phyloP scores from a whole-genome alignment of 2,329 filamentous ascomycete genomes.

The Pseudocercospora fuligena region DNA sequence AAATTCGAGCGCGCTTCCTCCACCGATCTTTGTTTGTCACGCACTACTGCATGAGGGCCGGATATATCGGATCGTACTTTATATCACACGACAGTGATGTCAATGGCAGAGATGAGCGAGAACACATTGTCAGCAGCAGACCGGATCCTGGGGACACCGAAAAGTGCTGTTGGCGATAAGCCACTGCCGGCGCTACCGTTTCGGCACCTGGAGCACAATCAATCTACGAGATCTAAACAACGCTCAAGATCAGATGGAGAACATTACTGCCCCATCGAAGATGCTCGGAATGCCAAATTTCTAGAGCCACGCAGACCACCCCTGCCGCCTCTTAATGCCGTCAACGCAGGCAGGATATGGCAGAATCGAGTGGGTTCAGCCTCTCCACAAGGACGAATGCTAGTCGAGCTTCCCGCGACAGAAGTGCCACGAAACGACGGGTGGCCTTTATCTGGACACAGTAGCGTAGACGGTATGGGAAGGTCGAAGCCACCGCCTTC shows the following conservation, averaged over 20 bases:
- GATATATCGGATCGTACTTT: not conserved
- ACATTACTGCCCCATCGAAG: not conserved
- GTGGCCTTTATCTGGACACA: not conserved
- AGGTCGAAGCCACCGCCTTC: not conserved
- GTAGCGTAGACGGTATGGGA: not conserved
- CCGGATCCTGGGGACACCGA: not conserved
- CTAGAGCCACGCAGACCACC: not conserved
- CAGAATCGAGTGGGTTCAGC: not conserved
- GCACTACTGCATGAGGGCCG: not conserved
- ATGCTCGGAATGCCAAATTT: not conserved
- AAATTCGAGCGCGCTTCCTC: not conserved
- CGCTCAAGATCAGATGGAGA: not conserved
- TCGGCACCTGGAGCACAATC: not conserved
- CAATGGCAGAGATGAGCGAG: not conserved
- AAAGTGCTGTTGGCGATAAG: not conserved
- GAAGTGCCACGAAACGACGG: not conserved
- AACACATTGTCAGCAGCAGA: not conserved
- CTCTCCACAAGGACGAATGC: not conserved
- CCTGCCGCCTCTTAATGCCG: not conserved
- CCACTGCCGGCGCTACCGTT: not conserved
- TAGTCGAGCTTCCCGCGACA: not conserved
- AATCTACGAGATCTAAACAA: not conserved
- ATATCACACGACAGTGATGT: not conserved
- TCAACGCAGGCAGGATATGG: constrained; percentile 4
- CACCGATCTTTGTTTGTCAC: not conserved